Conservation (phyloP, 805 yeast species). For the Ogataea glucozyma region DNA sequence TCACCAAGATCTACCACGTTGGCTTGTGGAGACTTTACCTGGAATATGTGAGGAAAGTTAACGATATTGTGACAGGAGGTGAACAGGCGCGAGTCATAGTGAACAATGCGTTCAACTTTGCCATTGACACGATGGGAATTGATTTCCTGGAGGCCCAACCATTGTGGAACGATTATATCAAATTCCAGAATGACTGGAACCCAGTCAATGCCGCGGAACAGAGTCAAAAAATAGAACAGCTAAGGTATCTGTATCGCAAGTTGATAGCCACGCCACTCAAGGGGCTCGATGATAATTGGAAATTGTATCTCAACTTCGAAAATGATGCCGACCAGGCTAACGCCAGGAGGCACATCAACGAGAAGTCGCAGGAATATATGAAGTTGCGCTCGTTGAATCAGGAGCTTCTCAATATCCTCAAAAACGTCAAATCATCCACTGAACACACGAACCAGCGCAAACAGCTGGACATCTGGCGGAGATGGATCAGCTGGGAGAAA, state of each 20-base stretch:
- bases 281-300: constrained; percentile 77
- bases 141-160: constrained; percentile 66
- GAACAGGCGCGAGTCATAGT: constrained; percentile 75
- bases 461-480: constrained; percentile 61
- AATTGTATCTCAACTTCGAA: constrained; percentile 80
- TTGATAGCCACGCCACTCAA: constrained; percentile 75
- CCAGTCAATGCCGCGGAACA: constrained; percentile 83
- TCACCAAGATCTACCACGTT: constrained; percentile 62
- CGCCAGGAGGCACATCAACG: constrained; percentile 83
- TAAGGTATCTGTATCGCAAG: constrained; percentile 69
- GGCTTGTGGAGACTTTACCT: constrained; percentile 77
- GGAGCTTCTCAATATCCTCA: constrained; percentile 64
- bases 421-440: constrained; percentile 17
- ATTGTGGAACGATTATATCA: constrained; percentile 83
- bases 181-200: constrained; percentile 73
- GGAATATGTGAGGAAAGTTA: constrained; percentile 69
- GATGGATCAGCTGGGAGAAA: constrained; percentile 81
- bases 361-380: constrained; percentile 83
- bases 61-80: constrained; percentile 75
- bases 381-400: constrained; percentile 74
- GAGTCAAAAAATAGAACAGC: constrained; percentile 74
- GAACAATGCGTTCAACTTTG: constrained; percentile 81
- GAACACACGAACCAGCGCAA: constrained; percentile 26
- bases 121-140: constrained; percentile 72
- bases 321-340: constrained; percentile 70